These are phyloP conservation scores for Peniophora sp. DNA, from an alignment of 1,284 basidiomycete species.

Conservation along the genomic window DNA sequence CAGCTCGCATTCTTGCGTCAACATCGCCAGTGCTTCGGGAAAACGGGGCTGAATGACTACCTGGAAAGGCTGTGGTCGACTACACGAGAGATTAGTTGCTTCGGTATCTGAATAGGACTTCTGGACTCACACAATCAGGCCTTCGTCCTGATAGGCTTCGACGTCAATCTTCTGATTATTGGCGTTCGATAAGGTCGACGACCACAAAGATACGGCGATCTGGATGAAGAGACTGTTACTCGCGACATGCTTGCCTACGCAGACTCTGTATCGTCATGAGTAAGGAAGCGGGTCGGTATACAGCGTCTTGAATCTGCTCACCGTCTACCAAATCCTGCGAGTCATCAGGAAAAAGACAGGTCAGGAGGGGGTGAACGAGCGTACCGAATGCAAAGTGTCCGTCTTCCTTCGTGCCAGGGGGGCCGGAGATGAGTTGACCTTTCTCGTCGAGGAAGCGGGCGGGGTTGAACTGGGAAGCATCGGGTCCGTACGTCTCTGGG, in stretches of 20 bases:
- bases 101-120: too few species aligned
- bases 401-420: conserved; percentile 16
- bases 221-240: conserved; percentile 23
- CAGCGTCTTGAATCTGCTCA: too few species aligned
- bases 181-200: conserved; percentile 16
- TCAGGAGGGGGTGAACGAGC: too few species aligned
- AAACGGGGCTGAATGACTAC: neutral
- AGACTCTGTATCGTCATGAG: conserved; percentile 2
- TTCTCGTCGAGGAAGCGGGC: conserved; percentile 14
- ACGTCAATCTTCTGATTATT: neutral
- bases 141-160: neutral
- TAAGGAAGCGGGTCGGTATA: too few species aligned
- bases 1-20: neutral
- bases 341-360: too few species aligned
- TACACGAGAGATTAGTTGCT: neutral
- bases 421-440: conserved; percentile 12
- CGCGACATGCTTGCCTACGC: conserved; percentile 24
- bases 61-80: neutral
- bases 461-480: conserved; percentile 14
- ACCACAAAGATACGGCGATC: conserved; percentile 23
- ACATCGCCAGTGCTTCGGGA: neutral
- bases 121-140: neutral
- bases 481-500: conserved; percentile 13
- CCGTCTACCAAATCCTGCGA: conserved; percentile 15
- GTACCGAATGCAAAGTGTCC: conserved; percentile 14